These are phyloP conservation scores for Thermothelomyces thermophilus DNA, from an alignment of 2,329 filamentous ascomycete species.

Conservation along the genomic window DNA sequence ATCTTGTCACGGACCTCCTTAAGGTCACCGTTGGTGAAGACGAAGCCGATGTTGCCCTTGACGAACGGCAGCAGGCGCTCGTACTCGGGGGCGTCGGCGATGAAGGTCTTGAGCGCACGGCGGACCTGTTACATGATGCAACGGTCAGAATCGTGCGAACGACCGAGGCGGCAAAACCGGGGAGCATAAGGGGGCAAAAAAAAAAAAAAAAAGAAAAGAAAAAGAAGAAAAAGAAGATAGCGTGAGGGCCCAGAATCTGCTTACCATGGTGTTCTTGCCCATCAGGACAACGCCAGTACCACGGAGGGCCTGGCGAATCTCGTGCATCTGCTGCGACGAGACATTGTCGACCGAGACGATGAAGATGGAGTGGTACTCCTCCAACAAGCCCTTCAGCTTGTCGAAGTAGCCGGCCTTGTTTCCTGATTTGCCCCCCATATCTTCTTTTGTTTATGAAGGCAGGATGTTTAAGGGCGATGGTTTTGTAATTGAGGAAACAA, in stretches of 20 bases:
- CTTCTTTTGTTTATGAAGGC: slow-evolving; percentile 90
- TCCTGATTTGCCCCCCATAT: slow-evolving; percentile 95
- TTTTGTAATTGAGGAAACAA: slow-evolving; percentile 20
- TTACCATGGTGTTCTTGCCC: slow-evolving; percentile 99
- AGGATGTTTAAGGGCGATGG: slow-evolving; percentile 91
- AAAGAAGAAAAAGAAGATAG: too few species aligned
- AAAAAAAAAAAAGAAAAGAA: background rate
- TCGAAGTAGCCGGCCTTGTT: slow-evolving; percentile 98
- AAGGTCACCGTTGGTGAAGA: slow-evolving; percentile 97
- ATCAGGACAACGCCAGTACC: slow-evolving; percentile 92
- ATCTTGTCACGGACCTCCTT: slow-evolving; percentile 92
- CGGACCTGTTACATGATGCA: slow-evolving; percentile 57
- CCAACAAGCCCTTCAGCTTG: slow-evolving; percentile 96
- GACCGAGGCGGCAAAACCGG: background rate
- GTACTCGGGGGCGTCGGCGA: slow-evolving; percentile 87
- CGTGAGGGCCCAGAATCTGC: background rate
- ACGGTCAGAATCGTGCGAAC: slow-evolving; percentile 1
- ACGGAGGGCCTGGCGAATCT: slow-evolving; percentile 91
- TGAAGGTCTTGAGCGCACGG: slow-evolving; percentile 93
- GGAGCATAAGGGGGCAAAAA: too few species aligned
- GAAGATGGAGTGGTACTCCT: slow-evolving; percentile 97
- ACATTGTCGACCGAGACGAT: slow-evolving; percentile 99
- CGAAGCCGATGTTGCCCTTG: slow-evolving; percentile 97
- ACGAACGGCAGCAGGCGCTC: slow-evolving; percentile 94
- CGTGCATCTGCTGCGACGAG: slow-evolving; percentile 99